Evolutionary conservation across 495 filamentous ascomycete species (phyloP), one percentile per base, ranked within the genome.

Genomic region (Podospora australis): DNA sequence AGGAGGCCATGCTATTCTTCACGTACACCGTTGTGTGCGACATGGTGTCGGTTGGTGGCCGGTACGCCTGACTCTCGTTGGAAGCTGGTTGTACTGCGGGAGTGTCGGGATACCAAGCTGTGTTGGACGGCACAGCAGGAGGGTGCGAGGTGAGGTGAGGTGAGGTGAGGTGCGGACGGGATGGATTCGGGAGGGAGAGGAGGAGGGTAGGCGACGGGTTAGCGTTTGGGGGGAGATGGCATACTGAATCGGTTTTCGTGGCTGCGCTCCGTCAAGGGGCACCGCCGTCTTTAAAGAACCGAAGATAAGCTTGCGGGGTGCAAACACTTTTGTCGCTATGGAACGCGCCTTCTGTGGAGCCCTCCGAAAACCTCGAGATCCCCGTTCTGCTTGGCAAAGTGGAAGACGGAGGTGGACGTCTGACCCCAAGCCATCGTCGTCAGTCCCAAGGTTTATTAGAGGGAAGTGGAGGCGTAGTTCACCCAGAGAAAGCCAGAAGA

Each of bases 1-100:
- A 71, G 0, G 73, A 54, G 0, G 32, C 54, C 45, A 52, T 21
- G 39, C 19, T 49, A 23, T 51, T 51, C 14, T 39, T 21, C 16
- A 45, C 35, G 26, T 51, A 30, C 39, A 51, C 39, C 13, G 24
- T 22, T 14, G 46, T 49, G 6, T 20, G 36, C 4, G 48, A 35
- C 44, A 52, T 56, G 20, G 41, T 13, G 38, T 40, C 28, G 47
- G 34, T 14, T 46, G 16, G 20, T 9, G 19, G 23, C 8, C 35
- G 3, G 11, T 26, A 8, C 29, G 26, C 23, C 19, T 16, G 14
- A 28, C 9, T 4, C 5, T 9, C 6, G 23, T 22, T 44, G 39
- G 10, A n/a, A n/a, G n/a, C n/a, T n/a, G n/a, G n/a, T n/a, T n/a
- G n/a, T n/a, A n/a, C n/a, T n/a, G n/a, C n/a, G n/a, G n/a, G n/a